Conservation (phyloP, 805 yeast genomes). For the Cephaloascus fragrans region DNA sequence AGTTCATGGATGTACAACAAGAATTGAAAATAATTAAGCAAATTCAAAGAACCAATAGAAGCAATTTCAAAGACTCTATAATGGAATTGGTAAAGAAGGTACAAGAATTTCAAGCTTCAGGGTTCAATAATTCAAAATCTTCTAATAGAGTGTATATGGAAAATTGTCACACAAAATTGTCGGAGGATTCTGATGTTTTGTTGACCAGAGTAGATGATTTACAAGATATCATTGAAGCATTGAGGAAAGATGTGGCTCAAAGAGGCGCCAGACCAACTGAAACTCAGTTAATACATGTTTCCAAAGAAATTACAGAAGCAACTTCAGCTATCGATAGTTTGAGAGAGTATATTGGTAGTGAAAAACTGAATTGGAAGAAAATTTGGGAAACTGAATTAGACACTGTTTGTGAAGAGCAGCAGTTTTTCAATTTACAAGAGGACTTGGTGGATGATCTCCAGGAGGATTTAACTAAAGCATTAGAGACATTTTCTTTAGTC, state of each 20-base stretch:
- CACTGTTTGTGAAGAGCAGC: constrained; percentile 88
- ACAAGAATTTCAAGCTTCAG: constrained; percentile 38
- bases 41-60: constrained; percentile 35
- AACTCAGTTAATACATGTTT: constrained; percentile 58
- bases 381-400: constrained; percentile 91
- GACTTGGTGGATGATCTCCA: constrained; percentile 70
- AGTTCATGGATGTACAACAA: constrained; percentile 36
- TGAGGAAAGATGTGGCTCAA: constrained; percentile 84
- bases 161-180: constrained; percentile 59
- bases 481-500: constrained; percentile 73
- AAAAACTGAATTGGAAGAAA: constrained; percentile 78
- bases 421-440: constrained; percentile 82
- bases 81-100: constrained; percentile 33
- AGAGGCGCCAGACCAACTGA: constrained; percentile 78
- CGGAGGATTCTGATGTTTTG: constrained; percentile 65
- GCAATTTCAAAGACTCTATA: constrained; percentile 30
- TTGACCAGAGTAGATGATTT: constrained; percentile 81
- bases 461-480: constrained; percentile 73
- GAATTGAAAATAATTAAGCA: constrained; percentile 56
- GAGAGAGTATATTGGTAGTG: constrained; percentile 53
- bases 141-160: constrained; percentile 58
- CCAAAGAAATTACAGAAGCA: constrained; percentile 56
- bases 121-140: constrained; percentile 21
- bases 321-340: constrained; percentile 40
- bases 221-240: constrained; percentile 83